A percentile compares a stretch with the other conserved stretches of the same genome.
phyloP scores from a whole-genome alignment of 257 asterid genomes.

The Solanum sparsipilum region DNA sequence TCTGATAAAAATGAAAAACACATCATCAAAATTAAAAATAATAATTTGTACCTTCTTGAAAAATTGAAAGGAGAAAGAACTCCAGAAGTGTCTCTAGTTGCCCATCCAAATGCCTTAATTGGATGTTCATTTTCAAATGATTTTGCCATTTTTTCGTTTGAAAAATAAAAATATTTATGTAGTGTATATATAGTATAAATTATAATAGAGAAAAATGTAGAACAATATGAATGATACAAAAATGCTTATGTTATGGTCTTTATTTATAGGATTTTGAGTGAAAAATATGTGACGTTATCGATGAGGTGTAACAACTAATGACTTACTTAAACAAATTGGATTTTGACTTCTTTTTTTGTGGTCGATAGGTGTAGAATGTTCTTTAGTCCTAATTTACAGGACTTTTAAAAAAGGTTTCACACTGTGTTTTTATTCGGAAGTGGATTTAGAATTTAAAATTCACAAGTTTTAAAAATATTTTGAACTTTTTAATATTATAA shows the following conservation, averaged over 20 bases:
- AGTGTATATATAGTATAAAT: too few relatives aligned
- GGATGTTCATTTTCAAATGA: slow-evolving; percentile 40
- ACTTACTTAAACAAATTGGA: too few relatives aligned
- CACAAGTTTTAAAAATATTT: too few relatives aligned
- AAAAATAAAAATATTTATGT: background rate
- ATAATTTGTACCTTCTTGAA: slow-evolving; percentile 33
- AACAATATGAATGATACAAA: background rate
- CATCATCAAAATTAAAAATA: background rate
- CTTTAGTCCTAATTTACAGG: background rate
- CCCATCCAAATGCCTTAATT: slow-evolving; percentile 46
- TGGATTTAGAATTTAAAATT: too few relatives aligned
- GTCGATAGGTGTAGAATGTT: background rate
- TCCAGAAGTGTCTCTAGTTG: slow-evolving; percentile 43
- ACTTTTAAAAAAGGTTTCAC: background rate
- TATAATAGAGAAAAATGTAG: background rate
- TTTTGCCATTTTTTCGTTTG: background rate
- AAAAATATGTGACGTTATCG: too few relatives aligned
- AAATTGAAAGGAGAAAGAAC: slow-evolving; percentile 39
- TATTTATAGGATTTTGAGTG: too few relatives aligned
- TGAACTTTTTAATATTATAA: too few relatives aligned
- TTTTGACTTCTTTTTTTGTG: background rate
- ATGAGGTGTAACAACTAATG: background rate
- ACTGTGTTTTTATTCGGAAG: too few relatives aligned
- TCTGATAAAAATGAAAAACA: background rate
- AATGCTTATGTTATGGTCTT: background rate